Conservation (phyloP, 176 grass and related monocot species). For the Stipa capillata region DNA sequence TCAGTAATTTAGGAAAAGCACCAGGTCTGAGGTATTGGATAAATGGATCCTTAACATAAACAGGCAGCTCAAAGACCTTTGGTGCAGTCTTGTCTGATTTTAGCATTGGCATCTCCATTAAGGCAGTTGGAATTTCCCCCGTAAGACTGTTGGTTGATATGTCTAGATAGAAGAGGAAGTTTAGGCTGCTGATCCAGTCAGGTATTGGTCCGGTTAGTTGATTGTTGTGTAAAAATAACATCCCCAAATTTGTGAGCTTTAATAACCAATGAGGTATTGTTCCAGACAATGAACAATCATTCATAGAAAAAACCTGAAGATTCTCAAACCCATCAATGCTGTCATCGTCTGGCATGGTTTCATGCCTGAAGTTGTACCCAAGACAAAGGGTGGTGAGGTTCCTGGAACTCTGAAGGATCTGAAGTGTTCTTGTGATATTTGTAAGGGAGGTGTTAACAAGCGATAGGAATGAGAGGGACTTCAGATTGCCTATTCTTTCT, state of each 20-base stretch:
- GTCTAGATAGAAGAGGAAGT: conserved; percentile 22
- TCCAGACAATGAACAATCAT: conserved; percentile 17
- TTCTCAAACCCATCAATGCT: conserved; percentile 18
- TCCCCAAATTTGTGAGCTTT: conserved; percentile 6
- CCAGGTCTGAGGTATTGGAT: neutral
- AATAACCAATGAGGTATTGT: conserved; percentile 35
- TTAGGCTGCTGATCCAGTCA: conserved; percentile 19
- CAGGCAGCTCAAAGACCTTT: neutral
- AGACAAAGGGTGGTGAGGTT: conserved; percentile 15
- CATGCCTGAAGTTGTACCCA: neutral
- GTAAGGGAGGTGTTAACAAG: too few species aligned
- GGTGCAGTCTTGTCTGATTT: neutral
- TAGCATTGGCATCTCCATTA: conserved; percentile 30
- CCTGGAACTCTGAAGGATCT: too few species aligned
- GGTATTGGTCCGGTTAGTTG: conserved; percentile 23
- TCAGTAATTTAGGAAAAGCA: neutral
- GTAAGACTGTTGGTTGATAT: conserved; percentile 27
- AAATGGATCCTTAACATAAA: neutral
- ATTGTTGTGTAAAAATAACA: conserved; percentile 2
- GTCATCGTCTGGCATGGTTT: conserved; percentile 19
- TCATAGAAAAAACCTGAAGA: conserved; percentile 20
- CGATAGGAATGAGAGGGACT: too few species aligned
- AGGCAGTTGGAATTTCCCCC: conserved; percentile 15
- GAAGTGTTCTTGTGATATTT: too few species aligned
- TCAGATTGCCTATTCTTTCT: too few species aligned